These are phyloP conservation scores for Grosmannia serpens DNA, from an alignment of 2,329 filamentous ascomycete species.

Conservation along the genomic window DNA sequence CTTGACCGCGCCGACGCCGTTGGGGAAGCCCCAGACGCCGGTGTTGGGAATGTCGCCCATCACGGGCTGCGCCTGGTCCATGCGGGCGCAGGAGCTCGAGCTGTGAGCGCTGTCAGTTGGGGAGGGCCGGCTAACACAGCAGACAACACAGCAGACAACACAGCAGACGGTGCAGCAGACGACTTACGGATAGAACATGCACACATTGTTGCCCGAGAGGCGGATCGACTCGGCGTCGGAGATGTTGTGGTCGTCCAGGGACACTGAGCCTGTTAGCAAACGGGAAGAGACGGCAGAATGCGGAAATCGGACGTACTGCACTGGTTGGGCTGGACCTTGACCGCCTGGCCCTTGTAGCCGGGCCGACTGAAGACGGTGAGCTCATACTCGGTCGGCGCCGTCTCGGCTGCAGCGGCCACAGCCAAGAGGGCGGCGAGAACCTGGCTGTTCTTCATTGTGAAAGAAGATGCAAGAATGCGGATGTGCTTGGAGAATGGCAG, in stretches of 20 bases:
- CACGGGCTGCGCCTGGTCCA: slow-evolving; percentile 3
- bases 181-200: slow-evolving; percentile 7
- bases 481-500: too few species aligned
- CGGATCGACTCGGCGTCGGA: background rate
- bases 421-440: background rate
- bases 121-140: too few species aligned
- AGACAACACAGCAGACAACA: too few species aligned
- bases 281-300: background rate
- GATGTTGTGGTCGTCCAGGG: background rate
- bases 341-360: background rate
- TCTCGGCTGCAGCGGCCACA: background rate
- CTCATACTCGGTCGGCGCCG: background rate
- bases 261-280: background rate
- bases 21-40: slow-evolving; percentile 3
- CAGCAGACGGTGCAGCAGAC: too few species aligned
- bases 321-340: background rate
- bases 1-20: slow-evolving; percentile 3
- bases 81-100: background rate
- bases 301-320: background rate
- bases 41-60: slow-evolving; percentile 5
- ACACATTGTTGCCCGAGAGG: slow-evolving; percentile 4
- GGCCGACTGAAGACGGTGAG: background rate
- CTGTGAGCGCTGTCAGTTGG: background rate
- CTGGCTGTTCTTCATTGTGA: background rate
- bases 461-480: too few species aligned